Evolutionary conservation across 768 basidiomycete genomes (phyloP), one percentile per base, ranked within the genome.

Genomic region (Macrolepiota albuminosa): DNA sequence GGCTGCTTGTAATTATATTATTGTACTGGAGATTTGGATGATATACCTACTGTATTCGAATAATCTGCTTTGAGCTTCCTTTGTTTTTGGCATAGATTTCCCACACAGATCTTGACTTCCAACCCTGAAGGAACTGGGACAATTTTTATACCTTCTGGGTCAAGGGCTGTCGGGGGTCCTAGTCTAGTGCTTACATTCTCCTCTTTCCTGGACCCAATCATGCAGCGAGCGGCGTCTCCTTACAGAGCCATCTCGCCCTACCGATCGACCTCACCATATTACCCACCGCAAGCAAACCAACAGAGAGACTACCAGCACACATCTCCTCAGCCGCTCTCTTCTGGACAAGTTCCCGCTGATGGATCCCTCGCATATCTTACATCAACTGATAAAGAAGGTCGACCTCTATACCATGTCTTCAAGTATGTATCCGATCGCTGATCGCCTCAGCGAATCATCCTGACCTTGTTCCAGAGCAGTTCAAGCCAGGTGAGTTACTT

Each of bases 321-420:
- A 16, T 65, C 64, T 43, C 33, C 61, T 14, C 61, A 58, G 16
- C 21, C 56, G 4, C 40, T 14, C 24, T 11, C 43, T 48, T n/a
- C 31, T 33, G 43, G 74, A 46, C 79, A 83, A 69, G 84, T 89
- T 57, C 74, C 77, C 39, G 80, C 88, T 37, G 45, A 34, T 26
- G 89, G 88, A n/a, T 73, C 87, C 40, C 78, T 87, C 66, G 89
- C 87, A 24, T 91, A 89, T 63, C 88, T 88, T 0, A 89, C 88
- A 11, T 79, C 84, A 1, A 80, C 76, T 0, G 78, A 78, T 3
- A 75, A 81, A 40, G 85, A 91, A 74, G 90, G 90, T 18, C 76
- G 79, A 62, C 57, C 82, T 34, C 68, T 79, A 56, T 92, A 92
- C 69, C 86, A 91, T 67, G 81, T 84, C 13, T 92, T 90, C 83